These are phyloP conservation scores for Acanthamoeba royreba DNA, from an alignment of 208 protist genomes.

Conservation along the genomic window DNA sequence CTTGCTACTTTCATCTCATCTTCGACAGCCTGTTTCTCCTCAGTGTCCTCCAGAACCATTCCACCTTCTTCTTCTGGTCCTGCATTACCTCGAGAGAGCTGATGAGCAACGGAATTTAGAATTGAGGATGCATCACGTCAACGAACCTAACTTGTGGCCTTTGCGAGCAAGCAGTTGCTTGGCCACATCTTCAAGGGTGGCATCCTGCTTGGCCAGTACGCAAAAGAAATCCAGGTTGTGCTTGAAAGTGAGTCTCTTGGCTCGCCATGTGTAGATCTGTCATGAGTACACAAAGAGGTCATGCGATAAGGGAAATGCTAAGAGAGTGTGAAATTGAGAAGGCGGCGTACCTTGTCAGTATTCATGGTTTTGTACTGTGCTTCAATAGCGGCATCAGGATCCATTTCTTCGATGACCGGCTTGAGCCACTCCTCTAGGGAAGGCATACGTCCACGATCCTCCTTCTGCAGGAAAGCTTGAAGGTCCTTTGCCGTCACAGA, in stretches of 20 bases:
- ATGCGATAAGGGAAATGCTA: background rate
- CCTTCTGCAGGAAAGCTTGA: background rate
- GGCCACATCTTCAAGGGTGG: background rate
- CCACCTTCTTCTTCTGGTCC: background rate
- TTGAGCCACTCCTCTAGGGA: background rate
- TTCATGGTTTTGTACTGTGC: background rate
- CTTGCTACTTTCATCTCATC: background rate
- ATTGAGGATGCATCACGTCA: background rate
- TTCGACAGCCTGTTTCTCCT: background rate
- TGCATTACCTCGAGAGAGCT: background rate
- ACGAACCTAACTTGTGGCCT: background rate
- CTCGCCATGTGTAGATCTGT: background rate
- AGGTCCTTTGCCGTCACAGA: background rate
- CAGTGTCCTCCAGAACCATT: background rate
- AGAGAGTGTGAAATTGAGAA: background rate
- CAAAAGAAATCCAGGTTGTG: background rate
- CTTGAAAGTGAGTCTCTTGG: background rate
- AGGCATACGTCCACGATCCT: background rate
- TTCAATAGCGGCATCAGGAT: constrained; percentile 23
- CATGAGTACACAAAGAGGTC: no score
- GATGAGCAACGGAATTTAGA: background rate
- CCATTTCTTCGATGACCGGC: constrained; percentile 10
- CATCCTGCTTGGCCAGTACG: background rate
- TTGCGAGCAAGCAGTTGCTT: background rate
- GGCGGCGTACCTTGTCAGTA: background rate